phyloP scores from a whole-genome alignment of 306 rosid species.

The Morella rubra region DNA sequence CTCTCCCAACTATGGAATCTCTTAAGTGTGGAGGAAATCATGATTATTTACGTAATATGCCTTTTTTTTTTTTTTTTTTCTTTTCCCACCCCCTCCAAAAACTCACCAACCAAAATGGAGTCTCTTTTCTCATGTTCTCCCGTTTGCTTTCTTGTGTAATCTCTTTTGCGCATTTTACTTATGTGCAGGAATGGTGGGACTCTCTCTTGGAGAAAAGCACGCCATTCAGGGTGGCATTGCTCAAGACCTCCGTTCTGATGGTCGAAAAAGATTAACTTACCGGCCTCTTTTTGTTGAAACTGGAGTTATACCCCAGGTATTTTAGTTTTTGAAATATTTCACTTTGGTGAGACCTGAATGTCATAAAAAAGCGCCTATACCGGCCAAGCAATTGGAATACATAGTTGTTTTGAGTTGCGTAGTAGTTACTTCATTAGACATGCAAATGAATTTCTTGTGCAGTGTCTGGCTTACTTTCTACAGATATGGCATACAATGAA shows the following conservation, averaged over 20 bases:
- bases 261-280: constrained; percentile 68
- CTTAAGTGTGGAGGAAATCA: too few relatives aligned
- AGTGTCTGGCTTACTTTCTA: neutral
- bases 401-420: neutral
- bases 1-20: too few relatives aligned
- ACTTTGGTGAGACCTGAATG: neutral
- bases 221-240: constrained; percentile 82
- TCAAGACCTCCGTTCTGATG: constrained; percentile 89
- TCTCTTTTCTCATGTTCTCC: neutral
- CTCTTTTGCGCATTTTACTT: neutral
- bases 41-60: too few relatives aligned
- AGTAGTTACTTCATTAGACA: neutral
- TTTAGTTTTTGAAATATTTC: neutral
- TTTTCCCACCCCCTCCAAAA: too few relatives aligned
- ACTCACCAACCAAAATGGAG: neutral
- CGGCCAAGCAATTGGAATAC: neutral
- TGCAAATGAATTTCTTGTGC: neutral
- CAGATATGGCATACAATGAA: neutral
- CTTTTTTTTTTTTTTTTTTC: too few relatives aligned
- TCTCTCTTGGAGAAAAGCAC: constrained; percentile 64
- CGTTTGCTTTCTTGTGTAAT: neutral
- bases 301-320: constrained; percentile 77
- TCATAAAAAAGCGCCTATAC: neutral
- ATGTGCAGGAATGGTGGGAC: constrained; percentile 58
- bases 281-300: constrained; percentile 75